phyloP scores from a whole-genome alignment of 768 basidiomycete species.

The Strobilomyces dryophilus region DNA sequence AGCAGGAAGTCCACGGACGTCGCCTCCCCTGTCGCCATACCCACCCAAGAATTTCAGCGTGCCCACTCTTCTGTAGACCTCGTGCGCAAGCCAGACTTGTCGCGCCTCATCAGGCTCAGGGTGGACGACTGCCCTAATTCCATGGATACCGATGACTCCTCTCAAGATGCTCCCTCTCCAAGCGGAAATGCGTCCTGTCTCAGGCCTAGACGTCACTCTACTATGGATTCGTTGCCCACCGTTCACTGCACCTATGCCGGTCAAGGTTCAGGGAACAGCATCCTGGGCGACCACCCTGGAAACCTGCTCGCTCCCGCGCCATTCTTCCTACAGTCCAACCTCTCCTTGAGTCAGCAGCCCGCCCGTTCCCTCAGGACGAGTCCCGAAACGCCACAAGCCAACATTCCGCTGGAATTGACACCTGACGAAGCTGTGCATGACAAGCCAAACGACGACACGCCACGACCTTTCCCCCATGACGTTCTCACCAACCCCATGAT shows the following conservation, averaged over 20 bases:
- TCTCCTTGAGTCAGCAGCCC: conserved; percentile 9
- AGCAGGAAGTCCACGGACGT: conserved; percentile 27
- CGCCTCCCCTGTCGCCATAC: conserved; percentile 21
- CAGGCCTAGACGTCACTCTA: conserved; percentile 22
- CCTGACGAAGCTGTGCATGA: conserved; percentile 7
- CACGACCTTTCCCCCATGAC: conserved; percentile 16
- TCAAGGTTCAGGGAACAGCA: neutral
- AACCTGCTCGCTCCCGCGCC: conserved; percentile 14
- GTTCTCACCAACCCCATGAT: conserved; percentile 2
- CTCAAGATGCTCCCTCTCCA: conserved; percentile 22
- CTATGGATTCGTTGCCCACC: conserved; percentile 17
- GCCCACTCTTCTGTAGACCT: conserved; percentile 35
- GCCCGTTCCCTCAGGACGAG: neutral
- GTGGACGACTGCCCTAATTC: conserved; percentile 19
- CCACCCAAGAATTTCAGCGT: conserved; percentile 22
- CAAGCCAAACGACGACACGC: conserved; percentile 10
- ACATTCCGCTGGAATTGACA: neutral
- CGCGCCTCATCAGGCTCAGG: conserved; percentile 22
- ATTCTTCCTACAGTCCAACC: conserved; percentile 10
- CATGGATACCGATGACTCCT: conserved; percentile 31
- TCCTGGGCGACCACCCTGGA: neutral
- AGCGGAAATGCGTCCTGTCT: conserved; percentile 20
- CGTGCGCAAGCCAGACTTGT: conserved; percentile 23
- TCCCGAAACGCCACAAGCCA: conserved; percentile 8
- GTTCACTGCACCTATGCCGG: conserved; percentile 10